Base-by-base conservation (phyloP, 352 stramenopile genomes). In the Plasmopara muralis region DNA sequence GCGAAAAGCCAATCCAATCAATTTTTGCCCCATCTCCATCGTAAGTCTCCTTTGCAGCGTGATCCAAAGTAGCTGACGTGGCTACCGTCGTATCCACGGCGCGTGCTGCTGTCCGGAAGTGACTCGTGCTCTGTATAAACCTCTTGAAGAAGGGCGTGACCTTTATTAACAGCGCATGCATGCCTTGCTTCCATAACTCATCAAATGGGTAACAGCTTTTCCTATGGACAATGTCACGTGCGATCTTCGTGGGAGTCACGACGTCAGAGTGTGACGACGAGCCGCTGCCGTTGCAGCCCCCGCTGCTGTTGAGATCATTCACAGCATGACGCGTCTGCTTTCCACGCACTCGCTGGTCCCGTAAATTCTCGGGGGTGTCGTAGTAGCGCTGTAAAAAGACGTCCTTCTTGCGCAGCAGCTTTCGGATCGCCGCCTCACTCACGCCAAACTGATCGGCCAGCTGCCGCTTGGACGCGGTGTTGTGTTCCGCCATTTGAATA, bases 321-420 rank as follows among this genome's bases (percentile, higher is more conserved):
- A 28, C 43, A n/a, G 33, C 25, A 6, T 25, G 25, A 9, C 68
- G 64, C 34, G 63, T 54, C 48, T 72, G 87, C 60, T 83, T 83
- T 5, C 79, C 79, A 35, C 79, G 76, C 58, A 87, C 62, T 9
- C 79, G 69, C 62, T 87, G 73, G 57, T 83, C 79, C 39, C 79
- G 77, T 50, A 87, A 69, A 43, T 87, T 77, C 64, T 85, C 79
- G 25, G 79, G 79, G 37, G 79, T 86, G 53, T 88, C 79, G 57
- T 87, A 90, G 64, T 88, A 90, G 20, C 79, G 79, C 47, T 79
- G 68, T 10, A 90, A 63, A 44, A 88, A 82, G 37, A 87, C 79
- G 57, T 90, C 77, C 55, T 88, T 90, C 65, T 88, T 87, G 39
- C 81, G 73, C 59, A 90, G 57, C 34, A 90, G 64, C 64, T 88